Evolutionary conservation across 805 yeast genomes (phyloP).

Genomic region (Myxozyma vanderwaltii): DNA sequence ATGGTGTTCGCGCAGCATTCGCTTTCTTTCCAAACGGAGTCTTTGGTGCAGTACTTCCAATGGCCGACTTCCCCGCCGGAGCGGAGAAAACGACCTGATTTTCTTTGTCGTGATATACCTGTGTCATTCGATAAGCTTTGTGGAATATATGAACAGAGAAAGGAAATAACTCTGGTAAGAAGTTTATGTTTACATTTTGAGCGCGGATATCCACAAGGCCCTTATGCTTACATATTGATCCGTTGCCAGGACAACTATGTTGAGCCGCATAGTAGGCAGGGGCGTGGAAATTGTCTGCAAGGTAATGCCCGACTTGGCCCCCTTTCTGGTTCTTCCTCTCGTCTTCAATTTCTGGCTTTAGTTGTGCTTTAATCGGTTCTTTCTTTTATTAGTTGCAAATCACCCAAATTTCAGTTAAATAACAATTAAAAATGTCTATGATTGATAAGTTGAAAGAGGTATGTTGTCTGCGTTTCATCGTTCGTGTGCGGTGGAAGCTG

Average conservation of each 20-base stretch:
- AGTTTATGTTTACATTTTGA: conserved; percentile 4
- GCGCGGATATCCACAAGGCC: background rate
- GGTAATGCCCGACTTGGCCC: too few species aligned
- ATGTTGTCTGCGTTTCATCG: too few species aligned
- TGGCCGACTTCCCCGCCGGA: background rate
- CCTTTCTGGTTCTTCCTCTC: too few species aligned
- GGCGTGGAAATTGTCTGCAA: too few species aligned
- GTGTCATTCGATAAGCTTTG: conserved; percentile 23
- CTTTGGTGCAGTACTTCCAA: conserved; percentile 17
- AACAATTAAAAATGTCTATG: too few species aligned
- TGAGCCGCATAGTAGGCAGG: too few species aligned
- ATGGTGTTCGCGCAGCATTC: conserved; percentile 16
- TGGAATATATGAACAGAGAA: too few species aligned
- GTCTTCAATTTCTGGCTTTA: too few species aligned
- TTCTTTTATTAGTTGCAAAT: too few species aligned
- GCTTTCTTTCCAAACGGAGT: conserved; percentile 26
- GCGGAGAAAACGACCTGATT: conserved; percentile 13
- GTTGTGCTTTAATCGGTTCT: too few species aligned
- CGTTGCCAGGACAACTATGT: background rate
- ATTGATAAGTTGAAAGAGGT: conserved; percentile 58
- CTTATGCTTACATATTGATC: background rate
- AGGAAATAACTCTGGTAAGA: too few species aligned
- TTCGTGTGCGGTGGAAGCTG: conserved; percentile 38
- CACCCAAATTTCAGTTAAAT: too few species aligned
- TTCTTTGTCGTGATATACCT: conserved; percentile 30